Percentiles rank a stretch among this genome's conserved stretches.
Evolutionary conservation across 2,329 filamentous ascomycete genomes (phyloP).

Genomic region (Chaetomium strumarium): DNA sequence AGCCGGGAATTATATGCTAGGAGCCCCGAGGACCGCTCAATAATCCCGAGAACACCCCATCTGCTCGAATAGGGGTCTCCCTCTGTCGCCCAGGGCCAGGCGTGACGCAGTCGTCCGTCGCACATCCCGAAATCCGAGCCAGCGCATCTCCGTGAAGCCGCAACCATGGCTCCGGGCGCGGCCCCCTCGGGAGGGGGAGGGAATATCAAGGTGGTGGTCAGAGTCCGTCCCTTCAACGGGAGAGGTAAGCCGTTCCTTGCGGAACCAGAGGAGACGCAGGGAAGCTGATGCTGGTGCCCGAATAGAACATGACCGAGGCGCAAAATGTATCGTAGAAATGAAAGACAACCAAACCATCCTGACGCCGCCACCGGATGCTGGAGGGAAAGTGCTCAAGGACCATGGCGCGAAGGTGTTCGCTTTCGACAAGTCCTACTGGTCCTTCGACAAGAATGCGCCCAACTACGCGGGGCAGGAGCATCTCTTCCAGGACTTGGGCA

Average conservation of each 20-base stretch:
- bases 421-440: constrained; percentile 98
- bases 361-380: constrained; percentile 60
- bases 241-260: constrained; percentile 58
- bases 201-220: constrained; percentile 99
- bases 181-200: constrained; percentile 62
- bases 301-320: constrained; percentile 78
- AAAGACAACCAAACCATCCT: constrained; percentile 87
- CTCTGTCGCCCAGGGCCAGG: constrained; percentile 1
- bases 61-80: background rate
- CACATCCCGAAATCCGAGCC: background rate
- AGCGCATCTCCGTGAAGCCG: constrained; percentile 1
- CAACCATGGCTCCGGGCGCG: constrained; percentile 53
- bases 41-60: constrained; percentile 1
- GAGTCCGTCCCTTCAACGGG: constrained; percentile 89
- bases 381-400: constrained; percentile 63
- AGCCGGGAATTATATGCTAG: constrained; percentile 22
- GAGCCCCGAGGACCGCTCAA: constrained; percentile 14
- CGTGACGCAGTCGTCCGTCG: background rate
- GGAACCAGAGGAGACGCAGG: background rate
- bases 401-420: constrained; percentile 79
- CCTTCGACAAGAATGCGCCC: constrained; percentile 74
- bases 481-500: constrained; percentile 81
- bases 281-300: constrained; percentile 4
- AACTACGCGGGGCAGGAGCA: constrained; percentile 88
- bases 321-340: constrained; percentile 98